These are phyloP conservation scores for Glonium stellatum DNA, from an alignment of 495 filamentous ascomycete species.

Conservation along the genomic window DNA sequence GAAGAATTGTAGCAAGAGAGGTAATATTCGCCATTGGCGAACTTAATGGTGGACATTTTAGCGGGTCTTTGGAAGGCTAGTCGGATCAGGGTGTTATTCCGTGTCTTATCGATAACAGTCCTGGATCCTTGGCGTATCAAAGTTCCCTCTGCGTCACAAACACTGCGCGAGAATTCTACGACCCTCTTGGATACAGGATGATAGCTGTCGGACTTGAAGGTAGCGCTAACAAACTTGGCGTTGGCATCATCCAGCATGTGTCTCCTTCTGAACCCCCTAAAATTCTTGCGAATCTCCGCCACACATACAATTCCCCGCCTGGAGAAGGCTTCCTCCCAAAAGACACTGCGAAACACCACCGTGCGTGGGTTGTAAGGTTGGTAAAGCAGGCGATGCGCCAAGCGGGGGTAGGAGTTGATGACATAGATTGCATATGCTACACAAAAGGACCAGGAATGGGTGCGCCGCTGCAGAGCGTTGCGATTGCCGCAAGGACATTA, in stretches of 20 bases:
- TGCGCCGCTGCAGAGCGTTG: slow-evolving; percentile 83
- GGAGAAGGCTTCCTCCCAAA: slow-evolving; percentile 94
- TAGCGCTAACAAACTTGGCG: slow-evolving; percentile 94
- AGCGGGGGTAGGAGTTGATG: slow-evolving; percentile 51
- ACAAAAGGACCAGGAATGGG: slow-evolving; percentile 96
- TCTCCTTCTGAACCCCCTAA: slow-evolving; percentile 47
- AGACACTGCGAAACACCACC: slow-evolving; percentile 89
- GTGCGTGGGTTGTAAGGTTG: slow-evolving; percentile 71
- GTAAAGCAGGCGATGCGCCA: slow-evolving; percentile 69
- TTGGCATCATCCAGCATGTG: slow-evolving; percentile 82
- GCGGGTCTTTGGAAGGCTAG: not conserved
- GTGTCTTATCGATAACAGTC: slow-evolving; percentile 17
- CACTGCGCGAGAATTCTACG: not conserved
- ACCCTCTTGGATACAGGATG: slow-evolving; percentile 40
- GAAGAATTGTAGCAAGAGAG: not conserved
- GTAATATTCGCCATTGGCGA: not conserved
- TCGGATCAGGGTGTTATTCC: not conserved
- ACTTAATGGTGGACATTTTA: slow-evolving; percentile 10
- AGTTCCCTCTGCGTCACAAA: not conserved
- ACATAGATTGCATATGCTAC: slow-evolving; percentile 90
- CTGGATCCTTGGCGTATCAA: slow-evolving; percentile 8
- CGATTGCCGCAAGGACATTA: slow-evolving; percentile 75
- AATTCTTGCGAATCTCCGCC: slow-evolving; percentile 87
- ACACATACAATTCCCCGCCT: slow-evolving; percentile 87
- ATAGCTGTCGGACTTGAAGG: slow-evolving; percentile 93